Conservation (phyloP, 768 basidiomycete genomes). For the Mycena leptocephala region DNA sequence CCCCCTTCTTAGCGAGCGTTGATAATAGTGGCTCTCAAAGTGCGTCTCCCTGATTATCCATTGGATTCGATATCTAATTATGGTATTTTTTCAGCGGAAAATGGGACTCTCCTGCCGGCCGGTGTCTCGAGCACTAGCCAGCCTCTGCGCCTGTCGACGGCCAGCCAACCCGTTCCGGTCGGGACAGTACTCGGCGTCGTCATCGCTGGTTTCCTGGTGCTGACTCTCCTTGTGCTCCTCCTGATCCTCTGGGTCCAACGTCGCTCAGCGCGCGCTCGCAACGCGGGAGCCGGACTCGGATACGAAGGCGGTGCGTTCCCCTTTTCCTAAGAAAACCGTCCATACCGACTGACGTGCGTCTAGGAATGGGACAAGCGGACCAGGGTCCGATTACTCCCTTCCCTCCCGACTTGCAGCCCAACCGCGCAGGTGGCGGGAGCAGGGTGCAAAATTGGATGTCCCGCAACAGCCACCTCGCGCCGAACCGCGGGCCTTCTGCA, state of each 20-base stretch:
- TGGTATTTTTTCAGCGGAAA: neutral
- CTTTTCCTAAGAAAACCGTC: neutral
- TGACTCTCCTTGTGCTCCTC: neutral
- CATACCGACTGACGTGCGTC: neutral
- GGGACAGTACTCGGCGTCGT: conserved; percentile 2
- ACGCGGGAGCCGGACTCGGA: neutral
- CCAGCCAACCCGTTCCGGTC: neutral
- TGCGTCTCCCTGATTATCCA: neutral
- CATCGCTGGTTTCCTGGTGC: conserved; percentile 6
- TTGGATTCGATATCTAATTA: neutral
- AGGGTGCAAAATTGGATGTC: neutral
- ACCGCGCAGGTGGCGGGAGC: conserved; percentile 5
- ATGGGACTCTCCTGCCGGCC: neutral
- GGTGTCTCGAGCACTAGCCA: neutral
- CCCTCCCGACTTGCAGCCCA: conserved; percentile 11
- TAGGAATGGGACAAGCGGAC: neutral
- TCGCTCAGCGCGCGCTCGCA: neutral
- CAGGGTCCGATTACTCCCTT: neutral
- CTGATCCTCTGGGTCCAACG: conserved; percentile 1
- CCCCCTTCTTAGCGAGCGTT: neutral
- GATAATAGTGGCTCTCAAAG: neutral
- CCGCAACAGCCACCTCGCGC: neutral
- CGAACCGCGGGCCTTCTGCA: neutral
- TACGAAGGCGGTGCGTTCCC: conserved; percentile 1
- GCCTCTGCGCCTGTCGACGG: neutral